phyloP scores from a whole-genome alignment of 129 eudicot species.

The Sambucus nigra region DNA sequence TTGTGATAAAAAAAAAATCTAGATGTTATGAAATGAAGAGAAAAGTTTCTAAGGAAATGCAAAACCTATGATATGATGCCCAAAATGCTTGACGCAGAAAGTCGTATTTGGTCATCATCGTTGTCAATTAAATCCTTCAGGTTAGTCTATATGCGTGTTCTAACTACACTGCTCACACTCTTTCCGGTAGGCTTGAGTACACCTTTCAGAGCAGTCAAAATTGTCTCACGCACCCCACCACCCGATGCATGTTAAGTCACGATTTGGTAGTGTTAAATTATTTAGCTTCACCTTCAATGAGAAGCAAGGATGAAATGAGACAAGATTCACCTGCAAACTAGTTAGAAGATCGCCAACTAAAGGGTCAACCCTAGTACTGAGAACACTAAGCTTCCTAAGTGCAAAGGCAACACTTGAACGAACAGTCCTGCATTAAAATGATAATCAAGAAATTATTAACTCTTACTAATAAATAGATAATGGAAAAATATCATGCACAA shows the following conservation, averaged over 20 bases:
- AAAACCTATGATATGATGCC: slow-evolving; percentile 82
- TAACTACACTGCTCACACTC: slow-evolving; percentile 57
- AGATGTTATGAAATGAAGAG: not conserved
- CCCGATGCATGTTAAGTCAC: slow-evolving; percentile 49
- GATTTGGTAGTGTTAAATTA: slow-evolving; percentile 3
- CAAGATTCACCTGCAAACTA: slow-evolving; percentile 58
- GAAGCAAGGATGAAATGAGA: slow-evolving; percentile 4
- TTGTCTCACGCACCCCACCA: slow-evolving; percentile 84
- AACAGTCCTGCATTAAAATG: slow-evolving; percentile 83
- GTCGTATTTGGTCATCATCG: slow-evolving; percentile 84
- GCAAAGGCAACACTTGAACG: slow-evolving; percentile 94
- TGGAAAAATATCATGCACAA: no score
- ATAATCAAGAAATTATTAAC: no score
- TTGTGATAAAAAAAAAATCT: not conserved
- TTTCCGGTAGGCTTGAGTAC: slow-evolving; percentile 93
- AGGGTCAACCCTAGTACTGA: slow-evolving; percentile 90
- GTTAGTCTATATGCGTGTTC: slow-evolving; percentile 48
- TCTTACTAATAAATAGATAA: no score
- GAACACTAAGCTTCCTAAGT: slow-evolving; percentile 93
- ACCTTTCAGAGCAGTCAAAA: slow-evolving; percentile 76
- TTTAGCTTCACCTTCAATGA: not conserved
- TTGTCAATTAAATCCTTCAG: slow-evolving; percentile 49
- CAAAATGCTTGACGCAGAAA: slow-evolving; percentile 63
- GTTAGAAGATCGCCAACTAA: slow-evolving; percentile 94
- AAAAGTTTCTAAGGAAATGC: not conserved